Conservation (phyloP, 164 flowering plant genomes). For the Malania oleifera region DNA sequence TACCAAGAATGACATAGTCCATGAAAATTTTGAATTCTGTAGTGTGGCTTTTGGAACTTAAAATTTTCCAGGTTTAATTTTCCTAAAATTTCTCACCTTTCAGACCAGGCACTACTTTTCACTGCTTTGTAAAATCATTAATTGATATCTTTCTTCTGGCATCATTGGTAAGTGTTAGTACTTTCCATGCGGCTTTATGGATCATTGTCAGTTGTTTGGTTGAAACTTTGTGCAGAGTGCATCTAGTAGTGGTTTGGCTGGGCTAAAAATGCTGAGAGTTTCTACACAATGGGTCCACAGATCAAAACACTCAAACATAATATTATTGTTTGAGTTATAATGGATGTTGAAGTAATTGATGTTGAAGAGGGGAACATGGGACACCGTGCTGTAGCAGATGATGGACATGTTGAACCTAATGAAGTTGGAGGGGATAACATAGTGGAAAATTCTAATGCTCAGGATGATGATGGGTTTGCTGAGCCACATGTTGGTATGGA, state of each 20-base stretch:
- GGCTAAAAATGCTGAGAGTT: not conserved
- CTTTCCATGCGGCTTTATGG: not conserved
- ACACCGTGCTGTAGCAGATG: slow-evolving; percentile 26
- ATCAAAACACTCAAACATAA: not conserved
- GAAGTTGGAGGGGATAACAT: slow-evolving; percentile 30
- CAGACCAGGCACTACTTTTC: no score
- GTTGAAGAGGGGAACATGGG: slow-evolving; percentile 29
- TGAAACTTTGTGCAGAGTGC: not conserved
- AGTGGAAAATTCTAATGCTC: slow-evolving; percentile 22
- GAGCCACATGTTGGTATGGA: slow-evolving; percentile 79
- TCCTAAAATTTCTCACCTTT: no score
- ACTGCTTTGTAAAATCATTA: no score
- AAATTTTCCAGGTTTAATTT: no score
- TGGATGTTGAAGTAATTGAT: slow-evolving; percentile 41
- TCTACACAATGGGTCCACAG: not conserved
- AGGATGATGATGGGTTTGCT: slow-evolving; percentile 32
- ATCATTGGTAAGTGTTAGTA: no score
- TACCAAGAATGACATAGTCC: no score
- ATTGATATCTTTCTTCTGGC: no score
- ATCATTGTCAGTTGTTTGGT: not conserved
- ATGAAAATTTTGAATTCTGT: no score
- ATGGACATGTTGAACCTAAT: slow-evolving; percentile 32
- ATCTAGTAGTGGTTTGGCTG: not conserved
- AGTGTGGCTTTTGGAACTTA: no score
- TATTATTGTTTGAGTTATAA: not conserved